phyloP scores from a whole-genome alignment of 345 rosid genomes.

The Passiflora organensis region DNA sequence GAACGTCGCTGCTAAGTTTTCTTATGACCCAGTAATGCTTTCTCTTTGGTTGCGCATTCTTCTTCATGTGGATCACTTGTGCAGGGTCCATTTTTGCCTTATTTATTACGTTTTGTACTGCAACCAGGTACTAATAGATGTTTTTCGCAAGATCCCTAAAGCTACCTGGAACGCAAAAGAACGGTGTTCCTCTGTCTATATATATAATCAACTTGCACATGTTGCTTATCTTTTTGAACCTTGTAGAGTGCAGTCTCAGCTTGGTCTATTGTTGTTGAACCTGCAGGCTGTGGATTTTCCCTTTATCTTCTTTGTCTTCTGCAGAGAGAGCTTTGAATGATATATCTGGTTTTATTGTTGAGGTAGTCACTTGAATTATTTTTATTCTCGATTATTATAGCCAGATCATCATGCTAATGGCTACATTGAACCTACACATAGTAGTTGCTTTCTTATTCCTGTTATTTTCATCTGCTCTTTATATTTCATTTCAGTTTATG shows the following conservation, averaged over 20 bases:
- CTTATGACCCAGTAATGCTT: conserved; percentile 50
- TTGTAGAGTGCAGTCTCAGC: conserved; percentile 6
- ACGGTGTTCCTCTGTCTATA: conserved; percentile 42
- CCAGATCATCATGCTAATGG: not conserved
- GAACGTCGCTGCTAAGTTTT: conserved; percentile 68
- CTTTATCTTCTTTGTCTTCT: conserved; percentile 55
- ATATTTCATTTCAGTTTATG: not conserved
- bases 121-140: conserved; percentile 52
- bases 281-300: conserved; percentile 76
- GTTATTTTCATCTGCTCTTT: not conserved
- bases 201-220: too few species aligned
- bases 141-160: conserved; percentile 70
- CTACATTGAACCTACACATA: not conserved
- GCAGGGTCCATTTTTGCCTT: conserved; percentile 7
- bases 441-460: not conserved
- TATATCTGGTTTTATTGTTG: conserved; percentile 43
- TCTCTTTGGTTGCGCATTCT: not conserved
- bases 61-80: not conserved
- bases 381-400: not conserved
- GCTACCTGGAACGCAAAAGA: conserved; percentile 93
- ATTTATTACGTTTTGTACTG: conserved; percentile 5
- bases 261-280: conserved; percentile 15
- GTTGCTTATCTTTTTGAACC: not conserved
- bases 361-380: conserved; percentile 40
- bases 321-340: conserved; percentile 54